Evolutionary conservation across 2,329 filamentous ascomycete genomes (phyloP), one percentile per base, ranked within the genome.

Genomic region (Fusarium udum): DNA sequence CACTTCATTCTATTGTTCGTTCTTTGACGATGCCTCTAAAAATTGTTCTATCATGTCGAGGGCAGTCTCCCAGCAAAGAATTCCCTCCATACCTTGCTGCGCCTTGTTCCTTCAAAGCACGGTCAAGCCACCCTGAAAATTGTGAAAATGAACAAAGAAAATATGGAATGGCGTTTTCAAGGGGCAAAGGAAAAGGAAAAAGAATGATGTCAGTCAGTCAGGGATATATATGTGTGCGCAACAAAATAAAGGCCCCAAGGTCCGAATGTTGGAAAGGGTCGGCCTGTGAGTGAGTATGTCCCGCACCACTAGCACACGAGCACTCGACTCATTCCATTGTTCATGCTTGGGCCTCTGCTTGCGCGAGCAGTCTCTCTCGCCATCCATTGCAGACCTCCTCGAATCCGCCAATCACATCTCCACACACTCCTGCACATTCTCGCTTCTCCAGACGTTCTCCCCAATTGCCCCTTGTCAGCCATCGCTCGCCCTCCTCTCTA

Each of bases 331-430:
- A 45, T 36, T 64, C 36, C 56, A 49, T 53, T 46, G 36, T 43
- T 69, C 42, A 84, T 39, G 83, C 84, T 68, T 84, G 83, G 32
- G 86, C 82, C 73, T 88, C 88, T n/a, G 87, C 88, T 78, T 91
- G 88, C 20, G 88, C 91, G 68, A 95, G 87, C 53, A 97, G 83
- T 75, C 92, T 89, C 78, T 91, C 90, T 79, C 95, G 90, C 93
- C 95, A 96, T 64, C 90, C 89, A 64, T 95, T 92, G 83, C 95
- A 98, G 3, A 95, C 91, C 79, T 95, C 92, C 82, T 98, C 95
- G 78, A 99, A 98, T 0, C 96, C 96, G 51, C 92, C 92, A 39
- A 98, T 92, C 3, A 99, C 95, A 69, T 97, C 94, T 9, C 91
- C 88, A 82, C 96, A 98, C 20, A 95, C 93, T 28, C 87, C 88